phyloP scores from a whole-genome alignment of 2,329 filamentous ascomycete genomes.

The Hypocrella siamensis region DNA sequence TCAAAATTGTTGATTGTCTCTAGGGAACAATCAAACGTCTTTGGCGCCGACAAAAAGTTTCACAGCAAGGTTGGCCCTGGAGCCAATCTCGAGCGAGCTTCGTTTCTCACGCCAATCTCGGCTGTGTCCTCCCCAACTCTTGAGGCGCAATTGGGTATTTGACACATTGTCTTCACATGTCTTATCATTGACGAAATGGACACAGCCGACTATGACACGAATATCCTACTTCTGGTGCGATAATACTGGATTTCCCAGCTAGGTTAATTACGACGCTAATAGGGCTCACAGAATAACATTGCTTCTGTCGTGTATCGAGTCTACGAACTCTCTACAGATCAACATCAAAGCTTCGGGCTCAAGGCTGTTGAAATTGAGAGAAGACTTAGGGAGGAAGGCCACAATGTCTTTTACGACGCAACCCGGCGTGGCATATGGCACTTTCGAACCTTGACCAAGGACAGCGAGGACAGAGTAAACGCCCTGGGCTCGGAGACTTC shows the following conservation, averaged over 20 bases:
- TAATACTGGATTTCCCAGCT: neutral
- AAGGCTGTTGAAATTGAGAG: conserved; percentile 35
- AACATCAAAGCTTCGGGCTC: conserved; percentile 26
- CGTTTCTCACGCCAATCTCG: too few relatives aligned
- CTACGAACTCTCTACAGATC: conserved; percentile 32
- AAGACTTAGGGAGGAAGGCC: conserved; percentile 32
- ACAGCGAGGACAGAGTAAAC: conserved; percentile 14
- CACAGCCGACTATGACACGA: conserved; percentile 47
- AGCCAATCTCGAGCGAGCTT: too few relatives aligned
- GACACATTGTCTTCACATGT: too few relatives aligned
- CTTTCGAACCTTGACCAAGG: conserved; percentile 31
- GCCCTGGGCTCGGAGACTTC: conserved; percentile 17
- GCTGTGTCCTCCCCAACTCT: too few relatives aligned
- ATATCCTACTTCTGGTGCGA: conserved; percentile 41
- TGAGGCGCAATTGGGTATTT: too few relatives aligned
- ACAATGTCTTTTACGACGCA: conserved; percentile 36
- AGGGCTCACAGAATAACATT: conserved; percentile 33
- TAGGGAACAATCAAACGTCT: conserved; percentile 7
- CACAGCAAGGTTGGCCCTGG: too few relatives aligned
- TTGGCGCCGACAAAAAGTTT: too few relatives aligned
- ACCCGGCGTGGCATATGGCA: conserved; percentile 36
- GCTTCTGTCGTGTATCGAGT: conserved; percentile 37
- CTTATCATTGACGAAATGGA: conserved; percentile 48
- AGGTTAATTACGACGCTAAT: conserved; percentile 5
- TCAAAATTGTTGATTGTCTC: conserved; percentile 7